Base-by-base conservation (phyloP, 805 yeast species). In the Teunomyces barrocoloradensis region DNA sequence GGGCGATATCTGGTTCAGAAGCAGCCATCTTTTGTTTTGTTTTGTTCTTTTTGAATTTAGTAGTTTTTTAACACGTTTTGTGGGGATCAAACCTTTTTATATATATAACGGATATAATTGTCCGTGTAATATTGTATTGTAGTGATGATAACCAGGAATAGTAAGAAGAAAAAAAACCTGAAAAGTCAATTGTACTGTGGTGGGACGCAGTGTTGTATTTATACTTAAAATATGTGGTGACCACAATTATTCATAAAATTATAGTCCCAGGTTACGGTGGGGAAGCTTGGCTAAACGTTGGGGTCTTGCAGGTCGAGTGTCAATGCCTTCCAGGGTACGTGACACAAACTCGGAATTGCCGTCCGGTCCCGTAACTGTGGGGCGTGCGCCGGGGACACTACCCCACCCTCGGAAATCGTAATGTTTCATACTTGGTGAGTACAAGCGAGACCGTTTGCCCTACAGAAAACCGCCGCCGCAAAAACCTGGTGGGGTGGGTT, bases 1-100 rank as follows among this genome's bases (percentile, higher is more conserved):
- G 45, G 43, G 57, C 59, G 35, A 61, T 46, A 21, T 56, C 56
- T 36, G 60, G 53, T 42, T 53, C 60, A 35, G 42, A 27, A 20
- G 39, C 35, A 21, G 53, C 38, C 32, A 37, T 18, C 20, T 18
- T 18, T 18, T 3, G 4, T 43, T 17, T 32, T 32, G 17, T 32
- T 39, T 40, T 15, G 17, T 15, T 40, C 23, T 30, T 38, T 37
- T 38, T 15, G 42, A 17, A 33, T 6, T 6, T 4, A 44, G 34
- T 30, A 18, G 23, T 18, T 34, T 34, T 34, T 11, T 17, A 23
- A 23, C 25, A 23, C 15, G 17, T 34, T 34, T 34, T 17, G 37
- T 18, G 30, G 33, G 17, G 21, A 6, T 39, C 25, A 27, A 12
- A 15, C 13, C 33, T 25, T n/a, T n/a, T 10, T 33, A 15, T 34